Evolutionary conservation across 2,329 filamentous ascomycete species (phyloP).

Genomic region (Teratosphaeria epicoccoides): DNA sequence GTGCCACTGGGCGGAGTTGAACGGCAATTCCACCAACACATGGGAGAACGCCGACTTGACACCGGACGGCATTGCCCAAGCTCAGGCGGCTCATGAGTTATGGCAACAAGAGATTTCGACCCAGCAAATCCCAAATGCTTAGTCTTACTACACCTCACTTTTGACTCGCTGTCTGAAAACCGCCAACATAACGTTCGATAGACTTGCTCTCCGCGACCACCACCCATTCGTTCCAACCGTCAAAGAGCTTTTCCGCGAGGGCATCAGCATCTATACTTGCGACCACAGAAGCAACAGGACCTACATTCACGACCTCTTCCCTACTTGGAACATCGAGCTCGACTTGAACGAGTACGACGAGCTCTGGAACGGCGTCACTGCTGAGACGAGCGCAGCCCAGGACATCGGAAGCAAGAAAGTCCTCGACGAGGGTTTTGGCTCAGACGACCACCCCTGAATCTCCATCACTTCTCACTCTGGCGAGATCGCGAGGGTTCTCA

Average conservation of each 20-base stretch:
- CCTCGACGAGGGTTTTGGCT: constrained; percentile 48
- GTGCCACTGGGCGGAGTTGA: constrained; percentile 53
- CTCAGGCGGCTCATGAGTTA: constrained; percentile 48
- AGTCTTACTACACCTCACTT: constrained; percentile 57
- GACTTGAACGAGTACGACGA: constrained; percentile 50
- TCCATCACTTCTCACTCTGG: constrained; percentile 52
- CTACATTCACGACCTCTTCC: constrained; percentile 44
- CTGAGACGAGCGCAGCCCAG: constrained; percentile 44
- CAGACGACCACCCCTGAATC: constrained; percentile 45
- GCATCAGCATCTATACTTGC: constrained; percentile 57
- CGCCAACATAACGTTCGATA: constrained; percentile 50
- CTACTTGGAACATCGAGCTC: constrained; percentile 46
- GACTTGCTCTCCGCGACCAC: constrained; percentile 41
- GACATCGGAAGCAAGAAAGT: constrained; percentile 39
- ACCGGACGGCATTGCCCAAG: constrained; percentile 45
- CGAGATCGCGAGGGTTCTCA: constrained; percentile 42
- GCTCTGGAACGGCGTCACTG: constrained; percentile 41
- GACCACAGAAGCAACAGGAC: constrained; percentile 49
- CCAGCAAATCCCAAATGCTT: constrained; percentile 49
- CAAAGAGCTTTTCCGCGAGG: constrained; percentile 57
- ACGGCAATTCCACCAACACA: constrained; percentile 52
- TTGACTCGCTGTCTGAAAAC: constrained; percentile 53
- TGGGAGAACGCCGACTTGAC: constrained; percentile 58
- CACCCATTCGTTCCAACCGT: constrained; percentile 48
- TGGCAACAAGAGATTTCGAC: constrained; percentile 46